Evolutionary conservation across 169 alveolate species (phyloP).

Genomic region (Eimeria falciformis): DNA sequence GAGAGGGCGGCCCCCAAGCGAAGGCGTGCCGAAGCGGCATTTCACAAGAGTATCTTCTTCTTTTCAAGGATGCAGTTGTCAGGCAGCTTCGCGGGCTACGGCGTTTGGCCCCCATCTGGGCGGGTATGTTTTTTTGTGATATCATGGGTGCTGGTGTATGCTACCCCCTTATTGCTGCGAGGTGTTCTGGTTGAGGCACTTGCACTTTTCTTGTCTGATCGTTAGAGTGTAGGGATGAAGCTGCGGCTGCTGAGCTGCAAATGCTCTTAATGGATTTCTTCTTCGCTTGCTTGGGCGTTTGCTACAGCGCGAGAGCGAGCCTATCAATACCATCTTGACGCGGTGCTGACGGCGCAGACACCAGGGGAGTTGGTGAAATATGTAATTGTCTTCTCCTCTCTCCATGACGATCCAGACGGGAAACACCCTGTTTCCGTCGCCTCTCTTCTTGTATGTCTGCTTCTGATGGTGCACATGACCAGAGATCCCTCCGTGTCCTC

Average conservation of each 20-base stretch:
- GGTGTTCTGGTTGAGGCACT: too few relatives aligned
- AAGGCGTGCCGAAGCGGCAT: neutral
- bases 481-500: too few relatives aligned
- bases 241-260: neutral
- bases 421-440: conserved; percentile 52
- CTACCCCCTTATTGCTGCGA: too few relatives aligned
- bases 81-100: conserved; percentile 60
- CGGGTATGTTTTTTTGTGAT: conserved; percentile 11
- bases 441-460: conserved; percentile 39
- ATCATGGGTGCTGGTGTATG: neutral
- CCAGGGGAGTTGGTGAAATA: conserved; percentile 31
- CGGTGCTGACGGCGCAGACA: conserved; percentile 47
- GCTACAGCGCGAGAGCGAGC: conserved; percentile 33
- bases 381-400: conserved; percentile 22
- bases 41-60: conserved; percentile 17
- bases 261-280: neutral
- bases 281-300: neutral
- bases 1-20: conserved; percentile 32
- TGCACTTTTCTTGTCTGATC: too few relatives aligned
- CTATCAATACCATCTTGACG: conserved; percentile 46
- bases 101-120: conserved; percentile 58
- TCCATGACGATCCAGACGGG: conserved; percentile 44
- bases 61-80: conserved; percentile 19
- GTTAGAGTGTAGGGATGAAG: too few relatives aligned
- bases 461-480: too few relatives aligned